Conservation (phyloP, 352 stramenopile genomes). For the Detonula confervacea region DNA sequence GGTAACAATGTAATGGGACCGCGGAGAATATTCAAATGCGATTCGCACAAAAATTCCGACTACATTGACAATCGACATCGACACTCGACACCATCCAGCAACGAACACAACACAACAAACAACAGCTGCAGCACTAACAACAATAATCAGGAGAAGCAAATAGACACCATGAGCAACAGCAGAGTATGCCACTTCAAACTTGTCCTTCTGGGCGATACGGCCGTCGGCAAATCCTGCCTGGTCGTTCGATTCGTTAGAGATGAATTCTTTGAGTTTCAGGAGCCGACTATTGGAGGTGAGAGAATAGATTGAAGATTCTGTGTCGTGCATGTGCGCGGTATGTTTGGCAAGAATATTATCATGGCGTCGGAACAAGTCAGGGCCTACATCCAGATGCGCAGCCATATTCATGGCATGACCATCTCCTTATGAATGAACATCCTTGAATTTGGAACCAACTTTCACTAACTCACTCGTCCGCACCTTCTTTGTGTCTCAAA, state of each 20-base stretch:
- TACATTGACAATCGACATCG: too few relatives aligned
- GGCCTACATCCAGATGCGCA: conserved; percentile 93
- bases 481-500: neutral
- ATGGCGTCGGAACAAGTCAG: conserved; percentile 89
- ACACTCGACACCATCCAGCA: too few relatives aligned
- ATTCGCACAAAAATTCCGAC: too few relatives aligned
- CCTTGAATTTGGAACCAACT: neutral
- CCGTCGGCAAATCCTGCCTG: conserved; percentile 99
- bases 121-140: too few relatives aligned
- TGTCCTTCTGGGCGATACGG: conserved; percentile 98
- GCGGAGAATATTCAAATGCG: too few relatives aligned
- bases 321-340: neutral
- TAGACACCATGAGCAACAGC: conserved; percentile 25
- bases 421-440: conserved; percentile 3
- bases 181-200: conserved; percentile 97
- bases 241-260: conserved; percentile 99
- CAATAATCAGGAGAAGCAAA: neutral
- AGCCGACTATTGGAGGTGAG: conserved; percentile 93
- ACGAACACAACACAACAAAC: neutral
- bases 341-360: neutral
- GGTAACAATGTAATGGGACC: too few relatives aligned
- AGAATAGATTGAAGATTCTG: neutral
- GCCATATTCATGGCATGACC: conserved; percentile 95
- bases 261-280: conserved; percentile 99
- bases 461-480: neutral